Conservation (phyloP, 1,139 yeast species). For the Taiozyma sp. region DNA sequence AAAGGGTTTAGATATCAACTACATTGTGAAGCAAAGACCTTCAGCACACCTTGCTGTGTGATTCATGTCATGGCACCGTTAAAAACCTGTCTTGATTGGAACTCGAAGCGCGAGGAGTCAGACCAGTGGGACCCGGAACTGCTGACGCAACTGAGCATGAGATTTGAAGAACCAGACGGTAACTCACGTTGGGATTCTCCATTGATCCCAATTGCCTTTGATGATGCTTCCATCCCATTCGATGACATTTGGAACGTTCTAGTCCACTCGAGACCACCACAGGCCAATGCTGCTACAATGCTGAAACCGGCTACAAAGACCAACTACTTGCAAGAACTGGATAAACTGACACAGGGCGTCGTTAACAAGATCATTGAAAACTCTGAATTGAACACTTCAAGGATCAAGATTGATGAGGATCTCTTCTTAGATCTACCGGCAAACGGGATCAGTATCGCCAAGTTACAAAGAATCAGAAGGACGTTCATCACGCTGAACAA, state of each 20-base stretch:
- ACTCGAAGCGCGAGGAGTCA: slow-evolving; percentile 28
- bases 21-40: slow-evolving; percentile 87
- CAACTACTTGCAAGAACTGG: slow-evolving; percentile 76
- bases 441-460: slow-evolving; percentile 62
- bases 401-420: slow-evolving; percentile 38
- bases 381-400: slow-evolving; percentile 54
- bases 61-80: slow-evolving; percentile 71
- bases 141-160: slow-evolving; percentile 65
- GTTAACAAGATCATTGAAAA: slow-evolving; percentile 54
- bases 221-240: slow-evolving; percentile 53
- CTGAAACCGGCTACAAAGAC: slow-evolving; percentile 69
- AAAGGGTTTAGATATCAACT: slow-evolving; percentile 95
- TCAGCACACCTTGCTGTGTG: slow-evolving; percentile 79
- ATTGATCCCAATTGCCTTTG: slow-evolving; percentile 62
- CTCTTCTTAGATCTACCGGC: slow-evolving; percentile 60
- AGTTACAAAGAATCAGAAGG: slow-evolving; percentile 78
- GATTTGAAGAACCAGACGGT: slow-evolving; percentile 93
- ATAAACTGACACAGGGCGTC: slow-evolving; percentile 63
- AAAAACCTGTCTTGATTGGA: slow-evolving; percentile 62
- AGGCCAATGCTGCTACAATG: slow-evolving; percentile 76
- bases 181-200: slow-evolving; percentile 95
- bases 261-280: slow-evolving; percentile 54
- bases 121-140: slow-evolving; percentile 67
- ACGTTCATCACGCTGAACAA: slow-evolving; percentile 77
- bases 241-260: slow-evolving; percentile 73